Base-by-base conservation (phyloP, 352 stramenopile genomes). In the Pilasporangium apinafurcum region DNA sequence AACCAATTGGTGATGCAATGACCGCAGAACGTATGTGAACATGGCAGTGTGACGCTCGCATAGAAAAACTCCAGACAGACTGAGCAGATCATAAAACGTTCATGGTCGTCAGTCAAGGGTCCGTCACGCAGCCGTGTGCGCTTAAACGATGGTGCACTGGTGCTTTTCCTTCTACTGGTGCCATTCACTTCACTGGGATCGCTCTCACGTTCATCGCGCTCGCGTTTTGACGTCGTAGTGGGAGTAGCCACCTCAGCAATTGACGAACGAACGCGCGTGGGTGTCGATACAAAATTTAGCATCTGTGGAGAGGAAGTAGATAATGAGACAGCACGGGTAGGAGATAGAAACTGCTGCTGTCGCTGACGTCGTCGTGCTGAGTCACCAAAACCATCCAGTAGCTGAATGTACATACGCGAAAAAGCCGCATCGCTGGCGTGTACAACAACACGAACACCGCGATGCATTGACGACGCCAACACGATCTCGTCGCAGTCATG, bases 41-140 rank as follows among this genome's bases (percentile, higher is more conserved):
- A 93, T 9, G 79, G 56, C 32, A 93, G 56, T 33, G 82, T 93
- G 29, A 73, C 76, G 48, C 75, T 87, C 22, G 67, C 60, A 32
- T 88, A 66, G 40, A 81, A 93, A 47, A 80, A 91, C 42, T 93
- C 81, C 24, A 91, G 64, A 54, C 82, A 93, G 30, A 93, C 78
- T 0, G 82, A 59, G 31, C 82, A 93, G 41, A 83, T 61, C 71
- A 93, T 85, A 20, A 84, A 60, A 20, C 70, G 70, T 51, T 91
- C 78, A 25, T 62, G 60, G 38, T 88, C 75, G 42, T 74, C 56
- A 4, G 18, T 25, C 12, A 37, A 32, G 21, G 48, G 50, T 32
- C 45, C 44, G 4, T 57, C 44, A 7, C 46, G 28, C 13, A 42
- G 34, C 7, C 50, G 43, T 31, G 30, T 57, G n/a, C 50, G 50